Percentiles rank a stretch among this genome's conserved stretches.
These are phyloP conservation scores for Darksidea phi DNA, from an alignment of 495 filamentous ascomycete genomes.

Conservation along the genomic window DNA sequence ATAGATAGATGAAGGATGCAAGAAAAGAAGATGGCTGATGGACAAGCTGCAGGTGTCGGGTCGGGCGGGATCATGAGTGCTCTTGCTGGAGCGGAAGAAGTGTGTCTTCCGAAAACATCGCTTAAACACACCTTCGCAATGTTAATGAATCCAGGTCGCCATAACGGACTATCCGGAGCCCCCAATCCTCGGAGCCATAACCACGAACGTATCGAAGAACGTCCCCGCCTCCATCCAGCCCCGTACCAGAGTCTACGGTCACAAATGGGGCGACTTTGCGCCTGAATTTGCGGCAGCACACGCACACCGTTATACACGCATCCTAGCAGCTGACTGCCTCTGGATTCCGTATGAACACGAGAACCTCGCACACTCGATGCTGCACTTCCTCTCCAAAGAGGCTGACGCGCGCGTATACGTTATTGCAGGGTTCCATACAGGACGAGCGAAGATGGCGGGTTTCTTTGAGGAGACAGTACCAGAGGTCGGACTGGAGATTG, in stretches of 20 bases:
- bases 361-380: slow-evolving; percentile 67
- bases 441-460: slow-evolving; percentile 62
- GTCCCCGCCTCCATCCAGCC: slow-evolving; percentile 39
- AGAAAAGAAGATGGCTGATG: slow-evolving; percentile 6
- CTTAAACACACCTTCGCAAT: neutral
- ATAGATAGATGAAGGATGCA: slow-evolving; percentile 1
- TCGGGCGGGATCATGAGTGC: slow-evolving; percentile 68
- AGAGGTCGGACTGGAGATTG: slow-evolving; percentile 61
- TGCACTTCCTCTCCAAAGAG: slow-evolving; percentile 62
- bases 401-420: slow-evolving; percentile 60
- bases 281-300: slow-evolving; percentile 56
- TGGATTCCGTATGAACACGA: slow-evolving; percentile 82
- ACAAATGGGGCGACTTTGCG: slow-evolving; percentile 73
- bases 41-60: slow-evolving; percentile 59
- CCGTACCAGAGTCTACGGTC: slow-evolving; percentile 56
- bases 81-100: slow-evolving; percentile 60
- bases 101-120: too few species aligned
- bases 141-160: slow-evolving; percentile 36
- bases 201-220: slow-evolving; percentile 60
- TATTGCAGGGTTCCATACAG: slow-evolving; percentile 82
- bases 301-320: too few species aligned
- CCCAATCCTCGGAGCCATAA: slow-evolving; percentile 59
- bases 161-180: slow-evolving; percentile 75
- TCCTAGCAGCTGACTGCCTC: slow-evolving; percentile 79
- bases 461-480: slow-evolving; percentile 66